These are phyloP conservation scores for Cercospora sp. DNA, from an alignment of 2,329 filamentous ascomycete species.

Conservation along the genomic window DNA sequence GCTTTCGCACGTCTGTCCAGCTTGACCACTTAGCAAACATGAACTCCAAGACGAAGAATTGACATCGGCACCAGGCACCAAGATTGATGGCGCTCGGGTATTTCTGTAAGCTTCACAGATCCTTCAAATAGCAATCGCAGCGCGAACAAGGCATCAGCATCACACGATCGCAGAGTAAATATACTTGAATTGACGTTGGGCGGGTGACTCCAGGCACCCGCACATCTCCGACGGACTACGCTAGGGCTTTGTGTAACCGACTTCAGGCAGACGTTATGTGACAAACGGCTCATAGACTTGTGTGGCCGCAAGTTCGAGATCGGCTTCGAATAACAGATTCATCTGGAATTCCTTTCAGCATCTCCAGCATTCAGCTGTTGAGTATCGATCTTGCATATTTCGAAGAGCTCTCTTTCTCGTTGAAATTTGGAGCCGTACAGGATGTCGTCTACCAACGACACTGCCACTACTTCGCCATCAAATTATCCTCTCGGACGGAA, in stretches of 20 bases:
- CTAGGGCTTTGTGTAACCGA: neutral
- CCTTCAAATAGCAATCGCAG: neutral
- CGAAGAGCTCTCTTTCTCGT: neutral
- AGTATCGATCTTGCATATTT: neutral
- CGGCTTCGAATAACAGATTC: no score
- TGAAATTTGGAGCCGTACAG: neutral
- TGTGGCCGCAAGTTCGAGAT: no score
- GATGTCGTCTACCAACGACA: neutral
- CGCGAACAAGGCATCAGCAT: neutral
- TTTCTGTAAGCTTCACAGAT: neutral
- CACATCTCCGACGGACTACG: neutral
- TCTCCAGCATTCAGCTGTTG: no score
- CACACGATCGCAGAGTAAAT: neutral
- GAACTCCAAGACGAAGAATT: neutral
- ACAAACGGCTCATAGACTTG: neutral
- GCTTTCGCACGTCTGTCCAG: neutral
- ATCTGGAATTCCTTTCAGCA: no score
- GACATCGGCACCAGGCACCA: neutral
- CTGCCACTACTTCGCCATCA: neutral
- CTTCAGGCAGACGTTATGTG: neutral
- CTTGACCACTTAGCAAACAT: neutral
- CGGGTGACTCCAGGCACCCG: neutral
- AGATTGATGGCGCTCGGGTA: neutral
- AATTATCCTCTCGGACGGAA: constrained; percentile 25
- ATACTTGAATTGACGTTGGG: neutral